Base-by-base conservation (phyloP, 2,329 filamentous ascomycete species). In the Capronia epimyces region DNA sequence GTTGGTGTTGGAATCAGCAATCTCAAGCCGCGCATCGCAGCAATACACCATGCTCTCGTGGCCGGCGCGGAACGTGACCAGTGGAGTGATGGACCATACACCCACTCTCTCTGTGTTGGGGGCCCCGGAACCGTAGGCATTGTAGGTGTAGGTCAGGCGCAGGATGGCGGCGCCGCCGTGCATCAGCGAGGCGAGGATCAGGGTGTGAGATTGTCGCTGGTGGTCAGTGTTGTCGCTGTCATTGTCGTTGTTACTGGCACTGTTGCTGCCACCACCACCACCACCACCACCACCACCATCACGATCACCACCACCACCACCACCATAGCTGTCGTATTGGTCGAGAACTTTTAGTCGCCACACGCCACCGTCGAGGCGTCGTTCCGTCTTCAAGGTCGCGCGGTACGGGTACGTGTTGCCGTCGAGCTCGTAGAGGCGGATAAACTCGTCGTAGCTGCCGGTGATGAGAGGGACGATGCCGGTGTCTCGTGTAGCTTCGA, bases 11-110 rank as follows among this genome's bases (percentile, higher is more conserved):
- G 34, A 5, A 8, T 37, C 15, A n/a, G n/a, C n/a, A n/a, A n/a
- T n/a, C 16, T 3, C 59, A 12, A 50, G 49, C 31, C 62, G 1
- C 75, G 75, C 58, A 79, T 75, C 52, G 82, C 79, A 67, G 90
- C 89, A 61, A 86, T 97, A 97, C 63, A 95, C 95, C 89, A 96
- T 95, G 66, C 89, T 95, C 69, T 86, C 75, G 65, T 96, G 89
- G 13, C 56, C 53, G 65, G 91, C 86, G 60, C 88, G 85, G 63
- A 95, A 95, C 46, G 76, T 78, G 0, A 78, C 83, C 41, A 90
- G 59, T 1, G 91, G 74, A 37, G 77, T 71, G 50, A 93, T 83
- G 49, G 70, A 53, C 55, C 67, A 65, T 1, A 68, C 61, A 1
- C 65, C 63, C 6, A 12, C 13, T 29, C 27, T 13, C 27, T 7